Evolutionary conservation across 1,139 yeast genomes (phyloP), one percentile per base, ranked within the genome.

Genomic region (Debaryomycetaceae sp.): DNA sequence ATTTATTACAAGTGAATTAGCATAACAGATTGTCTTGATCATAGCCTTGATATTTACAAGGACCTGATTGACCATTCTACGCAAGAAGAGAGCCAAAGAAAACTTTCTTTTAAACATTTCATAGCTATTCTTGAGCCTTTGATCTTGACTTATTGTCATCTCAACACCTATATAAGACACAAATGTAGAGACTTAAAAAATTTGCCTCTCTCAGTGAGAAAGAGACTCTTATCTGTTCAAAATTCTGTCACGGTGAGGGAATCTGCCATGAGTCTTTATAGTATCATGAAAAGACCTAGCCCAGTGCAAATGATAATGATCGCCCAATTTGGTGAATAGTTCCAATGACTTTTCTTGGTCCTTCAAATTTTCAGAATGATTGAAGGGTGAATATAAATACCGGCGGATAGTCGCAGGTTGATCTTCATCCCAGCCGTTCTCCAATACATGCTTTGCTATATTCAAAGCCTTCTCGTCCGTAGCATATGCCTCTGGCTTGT

Each of bases 401-500:
- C 44, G 37, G 8, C 42, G 22, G n/a, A 42, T 37, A 6, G 24
- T 44, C 13, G 45, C 8, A 3, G 39, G 39, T 33, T 42, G 44
- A 14, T 39, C 34, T 36, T 42, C 36, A 29, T 44, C 47, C 47
- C 47, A 42, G 27, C 38, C 39, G 34, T 42, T 42, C 29, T 38
- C 38, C 6, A 44, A 37, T 6, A 44, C 39, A 5, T 24, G 33
- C 38, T 38, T 42, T 6, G 42, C 40, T 20, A 42, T 34, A 11
- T 9, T 23, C 14, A 45, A 37, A 6, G 47, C 47, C 24, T 35
- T 29, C 13, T 33, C 39, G 37, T 45, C 47, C 3, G 47, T 43
- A 11, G 45, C 47, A 34, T 43, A 45, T 6, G 45, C 48, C 20
- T 40, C 29, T 2, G 45, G 39, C 9, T n/a, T 45, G 23, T 42